Evolutionary conservation across 805 yeast genomes (phyloP), one percentile per base, ranked within the genome.

Genomic region (Candida anglica): DNA sequence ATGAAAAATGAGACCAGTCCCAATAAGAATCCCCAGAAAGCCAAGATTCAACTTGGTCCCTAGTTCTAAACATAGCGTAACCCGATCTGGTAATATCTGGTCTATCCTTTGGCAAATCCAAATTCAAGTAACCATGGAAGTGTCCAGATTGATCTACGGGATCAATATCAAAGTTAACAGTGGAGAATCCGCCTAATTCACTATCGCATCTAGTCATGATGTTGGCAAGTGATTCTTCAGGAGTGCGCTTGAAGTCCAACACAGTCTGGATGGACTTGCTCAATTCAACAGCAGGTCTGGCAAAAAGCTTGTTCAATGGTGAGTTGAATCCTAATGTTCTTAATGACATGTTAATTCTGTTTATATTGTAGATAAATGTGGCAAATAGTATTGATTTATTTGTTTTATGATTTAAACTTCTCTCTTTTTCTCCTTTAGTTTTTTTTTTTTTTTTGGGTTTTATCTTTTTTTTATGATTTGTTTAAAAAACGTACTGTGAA

Each of bases 11-110:
- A 13, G 78, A 70, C 79, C 87, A 80, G 53, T 86, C 87, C 87
- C 87, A 80, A 61, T 58, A 66, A 27, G 59, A 49, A 40, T 63
- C 53, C 8, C 72, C 76, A 66, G 53, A 63, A 59, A 71, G 47
- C 78, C 75, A 66, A 41, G 58, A 60, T 47, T 60, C 71, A 42
- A 69, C 66, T 53, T 75, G 75, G 49, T 84, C 86, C 44, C 66
- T 72, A 0, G 95, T 86, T 41, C 94, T 71, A 59, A 83, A 85
- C 94, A 86, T 85, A 23, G 94, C 86, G 63, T 77, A 77, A 5
- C 95, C 95, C 14, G 81, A 73, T 40, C 78, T 66, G 13, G 73
- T 69, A 15, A 84, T 73, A 32, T 79, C 79, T 1, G 86, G 85
- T 32, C 77, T 67, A 41, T 74, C 73, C 34, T 72, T 68, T 15